phyloP scores from a whole-genome alignment of 257 asterid genomes.

The Plantago major region DNA sequence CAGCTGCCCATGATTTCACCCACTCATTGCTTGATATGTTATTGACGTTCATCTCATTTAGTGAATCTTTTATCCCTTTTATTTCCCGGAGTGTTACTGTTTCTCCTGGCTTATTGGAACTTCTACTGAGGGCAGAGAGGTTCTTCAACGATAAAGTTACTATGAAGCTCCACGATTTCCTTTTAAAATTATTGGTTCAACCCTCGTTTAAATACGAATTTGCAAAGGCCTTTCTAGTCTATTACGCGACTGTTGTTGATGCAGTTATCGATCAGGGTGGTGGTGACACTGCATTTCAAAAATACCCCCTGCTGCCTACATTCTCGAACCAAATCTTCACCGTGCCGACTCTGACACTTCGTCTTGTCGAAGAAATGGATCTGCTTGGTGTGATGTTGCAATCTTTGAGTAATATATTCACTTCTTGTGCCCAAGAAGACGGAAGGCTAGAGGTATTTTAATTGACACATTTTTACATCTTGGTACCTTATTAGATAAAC shows the following conservation, averaged over 20 bases:
- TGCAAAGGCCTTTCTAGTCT: conserved; percentile 74
- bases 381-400: conserved; percentile 74
- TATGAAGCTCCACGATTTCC: conserved; percentile 76
- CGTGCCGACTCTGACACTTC: conserved; percentile 80
- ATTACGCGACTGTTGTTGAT: conserved; percentile 64
- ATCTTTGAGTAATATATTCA: conserved; percentile 58
- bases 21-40: conserved; percentile 68
- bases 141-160: conserved; percentile 36
- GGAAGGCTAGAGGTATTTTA: conserved; percentile 72
- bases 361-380: conserved; percentile 89
- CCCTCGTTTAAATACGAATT: conserved; percentile 88
- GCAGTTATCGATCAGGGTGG: conserved; percentile 49
- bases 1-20: conserved; percentile 59
- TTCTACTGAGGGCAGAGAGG: conserved; percentile 74
- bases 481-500: too few relatives aligned
- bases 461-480: neutral
- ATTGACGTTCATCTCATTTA: conserved; percentile 62
- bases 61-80: conserved; percentile 89
- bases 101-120: conserved; percentile 58
- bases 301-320: conserved; percentile 56
- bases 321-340: conserved; percentile 92
- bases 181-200: conserved; percentile 83
- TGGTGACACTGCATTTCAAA: conserved; percentile 52
- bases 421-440: conserved; percentile 62
- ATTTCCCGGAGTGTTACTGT: conserved; percentile 67